These are phyloP conservation scores for Neocucurbitaria cava DNA, from an alignment of 2,329 filamentous ascomycete species.

Conservation along the genomic window DNA sequence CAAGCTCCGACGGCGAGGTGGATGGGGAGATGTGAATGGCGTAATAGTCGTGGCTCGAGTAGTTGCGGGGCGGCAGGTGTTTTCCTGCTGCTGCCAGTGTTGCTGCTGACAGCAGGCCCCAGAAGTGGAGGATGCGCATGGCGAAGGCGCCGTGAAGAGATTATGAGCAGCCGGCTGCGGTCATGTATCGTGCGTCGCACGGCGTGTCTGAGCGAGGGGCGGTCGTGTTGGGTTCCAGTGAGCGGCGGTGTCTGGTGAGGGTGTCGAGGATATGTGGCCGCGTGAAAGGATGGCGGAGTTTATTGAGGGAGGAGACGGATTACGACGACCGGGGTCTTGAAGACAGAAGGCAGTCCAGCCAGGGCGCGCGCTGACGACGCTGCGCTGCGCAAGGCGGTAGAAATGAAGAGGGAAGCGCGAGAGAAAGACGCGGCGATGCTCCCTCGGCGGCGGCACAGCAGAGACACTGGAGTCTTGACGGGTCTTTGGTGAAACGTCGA, in stretches of 20 bases:
- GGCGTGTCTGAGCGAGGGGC: conserved; percentile 1
- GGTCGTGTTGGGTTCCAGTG: not conserved
- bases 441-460: not conserved
- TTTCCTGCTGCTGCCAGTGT: conserved; percentile 37
- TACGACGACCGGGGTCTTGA: conserved; percentile 7
- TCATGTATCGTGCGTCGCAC: conserved; percentile 22
- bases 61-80: conserved; percentile 67
- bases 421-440: not conserved
- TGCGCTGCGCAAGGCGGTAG: conserved; percentile 2
- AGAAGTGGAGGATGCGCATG: conserved; percentile 57
- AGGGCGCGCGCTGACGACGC: not conserved
- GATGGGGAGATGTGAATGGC: conserved; percentile 80
- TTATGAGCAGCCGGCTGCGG: conserved; percentile 20
- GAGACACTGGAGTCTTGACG: no score
- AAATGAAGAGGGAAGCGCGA: not conserved
- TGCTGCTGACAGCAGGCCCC: conserved; percentile 45
- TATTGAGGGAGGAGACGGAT: conserved; percentile 26
- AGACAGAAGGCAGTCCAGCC: not conserved
- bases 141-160: conserved; percentile 13
- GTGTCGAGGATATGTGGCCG: conserved; percentile 15
- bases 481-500: conserved; percentile 10
- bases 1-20: conserved; percentile 72
- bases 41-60: conserved; percentile 88
- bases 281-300: conserved; percentile 14
- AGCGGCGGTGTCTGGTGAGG: not conserved